A percentile compares a stretch with the other conserved stretches of the same genome.
Evolutionary conservation across 805 yeast species (phyloP).

Genomic region (Nakazawaea molendinolei): DNA sequence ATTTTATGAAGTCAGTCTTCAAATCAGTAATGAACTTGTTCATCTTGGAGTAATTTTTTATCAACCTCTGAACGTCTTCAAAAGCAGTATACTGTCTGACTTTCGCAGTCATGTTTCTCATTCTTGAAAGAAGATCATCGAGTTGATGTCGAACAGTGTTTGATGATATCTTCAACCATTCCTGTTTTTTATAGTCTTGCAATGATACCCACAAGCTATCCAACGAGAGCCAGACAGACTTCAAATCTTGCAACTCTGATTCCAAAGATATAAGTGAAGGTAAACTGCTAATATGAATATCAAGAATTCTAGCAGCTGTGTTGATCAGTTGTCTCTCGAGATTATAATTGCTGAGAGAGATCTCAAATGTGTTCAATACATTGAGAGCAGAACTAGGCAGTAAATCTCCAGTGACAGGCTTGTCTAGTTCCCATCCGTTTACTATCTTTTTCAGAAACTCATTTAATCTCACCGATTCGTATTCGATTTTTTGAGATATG

Average conservation of each 20-base stretch:
- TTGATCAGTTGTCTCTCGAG: conserved; percentile 17
- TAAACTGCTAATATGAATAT: conserved; percentile 21
- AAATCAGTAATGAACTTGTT: conserved; percentile 36
- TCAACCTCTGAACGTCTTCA: conserved; percentile 41
- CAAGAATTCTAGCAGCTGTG: conserved; percentile 28
- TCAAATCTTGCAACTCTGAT: conserved; percentile 50
- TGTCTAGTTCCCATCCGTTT: conserved; percentile 41
- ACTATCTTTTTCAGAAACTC: conserved; percentile 24
- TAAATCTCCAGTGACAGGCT: conserved; percentile 37
- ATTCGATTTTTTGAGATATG: conserved; percentile 33
- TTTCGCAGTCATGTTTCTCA: conserved; percentile 48
- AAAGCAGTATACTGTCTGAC: conserved; percentile 66
- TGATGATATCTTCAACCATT: conserved; percentile 46
- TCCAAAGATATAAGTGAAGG: conserved; percentile 9
- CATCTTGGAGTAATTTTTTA: conserved; percentile 35
- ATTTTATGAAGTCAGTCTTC: conserved; percentile 49
- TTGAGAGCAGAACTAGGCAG: conserved; percentile 38
- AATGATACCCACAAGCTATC: conserved; percentile 43
- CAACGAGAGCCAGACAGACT: conserved; percentile 58
- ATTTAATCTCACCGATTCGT: conserved; percentile 31
- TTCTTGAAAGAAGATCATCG: conserved; percentile 39
- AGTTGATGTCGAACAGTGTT: conserved; percentile 38
- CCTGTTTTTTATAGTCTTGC: conserved; percentile 30
- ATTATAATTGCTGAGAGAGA: conserved; percentile 11
- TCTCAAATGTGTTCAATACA: conserved; percentile 24